phyloP scores from a whole-genome alignment of 768 basidiomycete species.

The Psilocybe cubensis region DNA sequence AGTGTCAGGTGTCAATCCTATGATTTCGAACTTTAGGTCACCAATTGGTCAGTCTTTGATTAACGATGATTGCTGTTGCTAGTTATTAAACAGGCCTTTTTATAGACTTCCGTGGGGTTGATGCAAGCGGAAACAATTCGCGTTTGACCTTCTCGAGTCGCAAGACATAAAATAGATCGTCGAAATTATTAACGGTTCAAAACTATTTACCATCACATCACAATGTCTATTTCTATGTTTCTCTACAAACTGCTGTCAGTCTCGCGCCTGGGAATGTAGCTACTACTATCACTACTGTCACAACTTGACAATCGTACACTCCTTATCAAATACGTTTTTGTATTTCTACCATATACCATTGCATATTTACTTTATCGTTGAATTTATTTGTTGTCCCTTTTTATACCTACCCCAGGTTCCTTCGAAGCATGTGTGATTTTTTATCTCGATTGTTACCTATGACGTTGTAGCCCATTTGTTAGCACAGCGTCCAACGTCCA shows the following conservation, averaged over 20 bases:
- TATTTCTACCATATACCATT: background rate
- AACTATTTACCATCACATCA: background rate
- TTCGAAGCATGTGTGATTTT: too few relatives aligned
- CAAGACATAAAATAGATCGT: conserved; percentile 1
- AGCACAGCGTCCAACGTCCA: too few relatives aligned
- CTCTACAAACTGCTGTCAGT: background rate
- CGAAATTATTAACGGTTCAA: too few relatives aligned
- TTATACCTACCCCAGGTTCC: too few relatives aligned
- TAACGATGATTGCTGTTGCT: background rate
- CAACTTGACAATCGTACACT: background rate
- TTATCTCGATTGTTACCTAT: too few relatives aligned
- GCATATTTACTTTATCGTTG: background rate
- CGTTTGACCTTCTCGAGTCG: conserved; percentile 36
- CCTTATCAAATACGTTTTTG: conserved; percentile 1
- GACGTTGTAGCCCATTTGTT: too few relatives aligned
- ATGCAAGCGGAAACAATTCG: conserved; percentile 21
- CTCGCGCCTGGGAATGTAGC: background rate
- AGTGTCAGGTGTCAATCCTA: conserved; percentile 43
- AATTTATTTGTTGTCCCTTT: background rate
- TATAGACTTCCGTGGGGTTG: conserved; percentile 30
- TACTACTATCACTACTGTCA: background rate
- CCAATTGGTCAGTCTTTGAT: conserved; percentile 58
- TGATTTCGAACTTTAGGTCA: conserved; percentile 69
- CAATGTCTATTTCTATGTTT: background rate
- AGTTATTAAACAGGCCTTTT: conserved; percentile 1